Conservation (phyloP, 352 stramenopile species). For the Globisporangium orthogonon region DNA sequence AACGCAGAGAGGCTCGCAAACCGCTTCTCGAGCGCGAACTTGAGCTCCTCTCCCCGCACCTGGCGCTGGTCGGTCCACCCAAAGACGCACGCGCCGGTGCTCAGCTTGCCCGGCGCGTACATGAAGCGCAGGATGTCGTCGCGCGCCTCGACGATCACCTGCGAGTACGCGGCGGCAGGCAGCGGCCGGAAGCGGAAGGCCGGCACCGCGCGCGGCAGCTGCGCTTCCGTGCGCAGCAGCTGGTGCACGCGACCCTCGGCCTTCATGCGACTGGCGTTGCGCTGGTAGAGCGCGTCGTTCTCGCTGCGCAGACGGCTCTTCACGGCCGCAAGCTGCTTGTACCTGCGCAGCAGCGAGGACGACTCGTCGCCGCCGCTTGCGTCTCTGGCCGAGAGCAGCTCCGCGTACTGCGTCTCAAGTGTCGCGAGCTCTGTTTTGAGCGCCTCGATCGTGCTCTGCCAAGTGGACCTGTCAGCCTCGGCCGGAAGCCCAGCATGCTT, state of each 20-base stretch:
- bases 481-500: background rate
- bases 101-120: constrained; percentile 34
- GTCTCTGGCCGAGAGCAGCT: constrained; percentile 19
- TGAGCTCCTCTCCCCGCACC: constrained; percentile 28
- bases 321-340: constrained; percentile 32
- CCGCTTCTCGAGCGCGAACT: constrained; percentile 60
- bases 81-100: constrained; percentile 37
- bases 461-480: too few relatives aligned
- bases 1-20: constrained; percentile 27
- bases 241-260: constrained; percentile 42
- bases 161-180: constrained; percentile 24
- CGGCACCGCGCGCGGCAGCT: constrained; percentile 15
- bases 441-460: constrained; percentile 40
- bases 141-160: constrained; percentile 32
- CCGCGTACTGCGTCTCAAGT: constrained; percentile 40
- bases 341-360: constrained; percentile 28
- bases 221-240: constrained; percentile 34
- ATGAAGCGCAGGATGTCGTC: constrained; percentile 52
- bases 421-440: constrained; percentile 34
- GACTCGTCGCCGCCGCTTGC: background rate
- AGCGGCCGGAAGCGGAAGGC: constrained; percentile 35
- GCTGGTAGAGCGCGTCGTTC: constrained; percentile 49
- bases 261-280: constrained; percentile 47
- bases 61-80: constrained; percentile 65
- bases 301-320: constrained; percentile 42